A percentile compares a stretch with the other conserved stretches of the same genome.
Evolutionary conservation across 2,329 filamentous ascomycete genomes (phyloP).

Genomic region (Colletotrichum incanum): DNA sequence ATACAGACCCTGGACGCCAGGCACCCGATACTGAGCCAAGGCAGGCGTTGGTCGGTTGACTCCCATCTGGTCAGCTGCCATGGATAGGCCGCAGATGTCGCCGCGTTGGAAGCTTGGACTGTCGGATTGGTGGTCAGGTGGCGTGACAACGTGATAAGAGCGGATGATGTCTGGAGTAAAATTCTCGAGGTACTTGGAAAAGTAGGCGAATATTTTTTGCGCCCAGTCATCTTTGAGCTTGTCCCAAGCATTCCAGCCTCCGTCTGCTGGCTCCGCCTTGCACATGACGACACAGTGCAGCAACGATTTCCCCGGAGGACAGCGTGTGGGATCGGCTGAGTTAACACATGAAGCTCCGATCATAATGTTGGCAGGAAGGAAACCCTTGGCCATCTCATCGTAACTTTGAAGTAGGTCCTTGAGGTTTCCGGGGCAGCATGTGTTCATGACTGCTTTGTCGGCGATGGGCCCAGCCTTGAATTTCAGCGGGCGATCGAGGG

Average conservation of each 20-base stretch:
- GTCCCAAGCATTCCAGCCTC: slow-evolving; percentile 20
- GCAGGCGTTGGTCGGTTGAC: not conserved
- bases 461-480: not conserved
- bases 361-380: not conserved
- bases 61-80: slow-evolving; percentile 21
- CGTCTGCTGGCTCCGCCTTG: slow-evolving; percentile 14
- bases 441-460: slow-evolving; percentile 4
- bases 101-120: slow-evolving; percentile 26
- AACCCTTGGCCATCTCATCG: not conserved
- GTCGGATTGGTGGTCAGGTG: slow-evolving; percentile 21
- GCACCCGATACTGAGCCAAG: slow-evolving; percentile 2
- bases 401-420: slow-evolving; percentile 4
- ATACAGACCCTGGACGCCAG: slow-evolving; percentile 1
- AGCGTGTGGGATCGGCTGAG: not conserved
- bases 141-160: slow-evolving; percentile 21
- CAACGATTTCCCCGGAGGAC: slow-evolving; percentile 13
- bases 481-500: slow-evolving; percentile 1
- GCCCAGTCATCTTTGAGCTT: slow-evolving; percentile 11
- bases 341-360: slow-evolving; percentile 1
- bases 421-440: not conserved
- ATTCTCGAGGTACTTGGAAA: slow-evolving; percentile 16
- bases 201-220: not conserved
- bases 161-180: slow-evolving; percentile 22
- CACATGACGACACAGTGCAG: slow-evolving; percentile 27
- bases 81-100: slow-evolving; percentile 18